Conservation (phyloP, 345 rosid genomes). For the Citrus trifoliata region DNA sequence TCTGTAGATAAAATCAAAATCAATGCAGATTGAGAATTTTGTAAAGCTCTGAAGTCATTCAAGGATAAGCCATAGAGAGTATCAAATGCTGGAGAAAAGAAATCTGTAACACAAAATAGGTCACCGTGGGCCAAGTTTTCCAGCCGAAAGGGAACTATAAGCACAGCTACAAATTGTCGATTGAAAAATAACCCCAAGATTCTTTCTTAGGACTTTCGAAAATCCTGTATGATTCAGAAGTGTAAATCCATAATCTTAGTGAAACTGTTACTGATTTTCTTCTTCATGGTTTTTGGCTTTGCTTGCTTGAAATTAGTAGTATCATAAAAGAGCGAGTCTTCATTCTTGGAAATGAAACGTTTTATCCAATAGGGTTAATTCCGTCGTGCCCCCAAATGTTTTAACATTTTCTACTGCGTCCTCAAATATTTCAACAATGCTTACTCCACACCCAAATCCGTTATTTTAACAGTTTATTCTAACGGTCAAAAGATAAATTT, state of each 20-base stretch:
- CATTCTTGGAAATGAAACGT: neutral
- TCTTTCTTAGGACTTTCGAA: neutral
- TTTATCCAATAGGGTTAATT: neutral
- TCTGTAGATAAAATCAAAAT: conserved; percentile 12
- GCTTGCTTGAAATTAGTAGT: neutral
- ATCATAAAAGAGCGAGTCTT: too few species aligned
- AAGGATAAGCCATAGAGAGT: neutral
- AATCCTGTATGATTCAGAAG: neutral
- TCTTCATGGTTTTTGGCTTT: neutral
- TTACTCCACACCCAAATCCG: too few species aligned
- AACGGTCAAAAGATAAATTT: too few species aligned
- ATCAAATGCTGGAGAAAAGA: neutral
- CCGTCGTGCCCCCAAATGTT: too few species aligned
- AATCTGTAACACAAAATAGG: neutral
- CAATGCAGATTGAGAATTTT: neutral
- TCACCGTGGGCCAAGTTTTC: neutral
- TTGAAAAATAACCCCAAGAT: neutral
- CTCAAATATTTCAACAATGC: too few species aligned
- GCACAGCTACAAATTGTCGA: neutral
- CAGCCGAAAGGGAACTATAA: neutral
- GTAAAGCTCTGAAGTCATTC: conserved; percentile 4
- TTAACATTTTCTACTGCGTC: too few species aligned
- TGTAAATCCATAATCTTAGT: neutral
- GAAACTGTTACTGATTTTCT: neutral
- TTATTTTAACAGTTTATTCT: too few species aligned